Conservation (phyloP, 2,329 filamentous ascomycete species). For the Beauveria sp. region DNA sequence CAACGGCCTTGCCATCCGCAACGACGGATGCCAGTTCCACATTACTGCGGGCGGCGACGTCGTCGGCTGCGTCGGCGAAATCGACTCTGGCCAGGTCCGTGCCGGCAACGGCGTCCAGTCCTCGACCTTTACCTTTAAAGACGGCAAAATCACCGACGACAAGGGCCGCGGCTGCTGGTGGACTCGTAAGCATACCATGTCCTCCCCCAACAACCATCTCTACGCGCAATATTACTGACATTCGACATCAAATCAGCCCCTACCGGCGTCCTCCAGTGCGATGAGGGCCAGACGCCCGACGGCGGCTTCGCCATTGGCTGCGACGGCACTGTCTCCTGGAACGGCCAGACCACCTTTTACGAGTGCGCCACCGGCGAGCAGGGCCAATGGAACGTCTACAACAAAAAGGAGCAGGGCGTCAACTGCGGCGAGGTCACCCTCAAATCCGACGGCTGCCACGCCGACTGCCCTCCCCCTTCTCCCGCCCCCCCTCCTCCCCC, state of each 20-base stretch:
- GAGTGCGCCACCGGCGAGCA: constrained; percentile 49
- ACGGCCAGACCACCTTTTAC: constrained; percentile 47
- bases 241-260: constrained; percentile 30
- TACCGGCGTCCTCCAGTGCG: constrained; percentile 55
- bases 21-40: constrained; percentile 33
- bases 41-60: constrained; percentile 40
- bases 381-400: constrained; percentile 50
- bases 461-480: constrained; percentile 14
- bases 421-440: constrained; percentile 45
- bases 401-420: constrained; percentile 24
- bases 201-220: background rate
- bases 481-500: constrained; percentile 13
- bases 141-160: constrained; percentile 47
- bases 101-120: constrained; percentile 40
- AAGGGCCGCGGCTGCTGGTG: constrained; percentile 55
- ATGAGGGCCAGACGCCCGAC: constrained; percentile 41
- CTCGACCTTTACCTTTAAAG: constrained; percentile 47
- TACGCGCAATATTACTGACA: background rate
- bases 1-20: constrained; percentile 14
- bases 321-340: constrained; percentile 43
- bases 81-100: constrained; percentile 50
- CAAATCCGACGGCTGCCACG: constrained; percentile 30
- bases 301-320: constrained; percentile 49
- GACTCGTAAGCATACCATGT: constrained; percentile 39
- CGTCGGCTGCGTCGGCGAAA: constrained; percentile 50